Base-by-base conservation (phyloP, 805 yeast species). In the Brettanomyces bruxellensis region DNA sequence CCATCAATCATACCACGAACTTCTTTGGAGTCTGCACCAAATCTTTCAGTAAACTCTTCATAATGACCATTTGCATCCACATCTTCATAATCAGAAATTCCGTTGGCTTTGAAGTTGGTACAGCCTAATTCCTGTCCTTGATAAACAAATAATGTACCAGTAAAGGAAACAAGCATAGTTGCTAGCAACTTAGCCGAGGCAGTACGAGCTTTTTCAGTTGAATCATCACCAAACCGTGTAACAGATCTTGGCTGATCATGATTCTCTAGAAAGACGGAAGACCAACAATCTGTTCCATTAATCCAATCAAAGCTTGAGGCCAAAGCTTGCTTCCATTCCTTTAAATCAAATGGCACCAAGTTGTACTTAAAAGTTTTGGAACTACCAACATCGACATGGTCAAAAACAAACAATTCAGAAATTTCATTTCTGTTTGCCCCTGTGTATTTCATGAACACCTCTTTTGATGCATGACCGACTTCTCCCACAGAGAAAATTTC, bases 81-180 rank as follows among this genome's bases (percentile, higher is more conserved):
- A 25, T 38, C 41, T 25, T 38, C 41, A 38, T 18, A 38, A 25
- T n/a, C 25, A n/a, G 13, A 9, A 23, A 38, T 18, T 12, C 11
- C 22, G 13, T 9, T 7, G 11, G 7, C 41, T 12, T 38, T 38
- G 11, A 22, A 38, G 7, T 12, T 38, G 7, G 18, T 23, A 23
- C 25, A 38, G 5, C 79, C 82, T 49, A 78, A 63, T 54, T 78
- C 83, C 58, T 78, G 83, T 44, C 83, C 83, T 60, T 78, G 82
- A 60, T 76, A 78, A 37, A 78, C 61, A 60, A 67, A 78, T 45
- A 75, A 59, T 12, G 83, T 76, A 41, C 83, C 82, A 28, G 77
- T 71, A 52, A 75, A 66, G 11, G 78, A 55, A 11, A 67, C 45
- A 50, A 72, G 69, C 55, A 78, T 58, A 43, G 71, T 50, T 14